A percentile compares a stretch with the other conserved stretches of the same genome.
phyloP scores from a whole-genome alignment of 495 filamentous ascomycete species.

The Penicillium robsamsonii region DNA sequence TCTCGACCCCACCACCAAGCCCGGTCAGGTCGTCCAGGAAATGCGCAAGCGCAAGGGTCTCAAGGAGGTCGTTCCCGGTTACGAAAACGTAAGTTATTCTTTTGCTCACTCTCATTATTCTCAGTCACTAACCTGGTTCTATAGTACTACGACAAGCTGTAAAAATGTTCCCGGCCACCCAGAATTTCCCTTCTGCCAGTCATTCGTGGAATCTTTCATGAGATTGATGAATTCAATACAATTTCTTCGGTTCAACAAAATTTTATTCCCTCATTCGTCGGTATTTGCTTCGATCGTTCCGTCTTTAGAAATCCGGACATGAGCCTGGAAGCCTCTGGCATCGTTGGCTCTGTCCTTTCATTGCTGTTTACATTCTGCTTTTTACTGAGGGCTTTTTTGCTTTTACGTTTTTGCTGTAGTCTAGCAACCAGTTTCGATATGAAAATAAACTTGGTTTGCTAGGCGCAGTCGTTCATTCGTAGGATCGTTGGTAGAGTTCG shows the following conservation, averaged over 20 bases:
- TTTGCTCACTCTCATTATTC: neutral
- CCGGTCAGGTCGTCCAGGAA: conserved; percentile 76
- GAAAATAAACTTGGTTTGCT: conserved; percentile 37
- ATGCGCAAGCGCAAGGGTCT: conserved; percentile 99
- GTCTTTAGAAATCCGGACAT: conserved; percentile 20
- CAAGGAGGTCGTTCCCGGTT: conserved; percentile 87
- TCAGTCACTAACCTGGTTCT: conserved; percentile 49
- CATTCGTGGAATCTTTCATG: conserved; percentile 46
- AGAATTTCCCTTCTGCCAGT: conserved; percentile 34
- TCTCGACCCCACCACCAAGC: conserved; percentile 80
- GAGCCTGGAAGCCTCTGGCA: neutral
- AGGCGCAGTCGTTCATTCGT: conserved; percentile 10
- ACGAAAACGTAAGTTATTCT: conserved; percentile 80
- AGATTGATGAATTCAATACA: conserved; percentile 54
- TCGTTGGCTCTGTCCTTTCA: conserved; percentile 29
- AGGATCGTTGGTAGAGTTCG: neutral
- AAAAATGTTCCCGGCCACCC: conserved; percentile 49
- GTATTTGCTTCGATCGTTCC: conserved; percentile 18
- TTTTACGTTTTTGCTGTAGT: conserved; percentile 22
- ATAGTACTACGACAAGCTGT: conserved; percentile 99
- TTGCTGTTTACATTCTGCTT: conserved; percentile 23
- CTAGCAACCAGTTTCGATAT: conserved; percentile 35
- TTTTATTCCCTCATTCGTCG: conserved; percentile 20
- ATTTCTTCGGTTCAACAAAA: conserved; percentile 43
- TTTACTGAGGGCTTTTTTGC: conserved; percentile 7